These are phyloP conservation scores for Aureobasidium sp. DNA, from an alignment of 2,329 filamentous ascomycete genomes.

Conservation along the genomic window DNA sequence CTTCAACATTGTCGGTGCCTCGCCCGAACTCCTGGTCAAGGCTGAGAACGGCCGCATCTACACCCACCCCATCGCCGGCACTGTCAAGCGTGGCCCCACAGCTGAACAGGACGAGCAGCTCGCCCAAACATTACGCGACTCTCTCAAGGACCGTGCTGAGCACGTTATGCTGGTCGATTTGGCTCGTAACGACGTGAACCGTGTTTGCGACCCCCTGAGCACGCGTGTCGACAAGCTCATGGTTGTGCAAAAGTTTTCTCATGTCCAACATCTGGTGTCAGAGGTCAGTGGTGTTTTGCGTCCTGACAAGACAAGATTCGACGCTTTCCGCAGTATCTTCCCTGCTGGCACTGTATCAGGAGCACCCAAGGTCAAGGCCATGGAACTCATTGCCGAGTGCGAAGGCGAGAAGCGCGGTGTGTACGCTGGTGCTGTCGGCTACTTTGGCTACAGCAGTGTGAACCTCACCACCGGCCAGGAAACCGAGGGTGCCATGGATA, in stretches of 20 bases:
- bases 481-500: slow-evolving; percentile 84
- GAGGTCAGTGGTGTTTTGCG: slow-evolving; percentile 90
- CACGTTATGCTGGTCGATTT: slow-evolving; percentile 98
- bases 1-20: slow-evolving; percentile 93
- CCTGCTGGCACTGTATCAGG: slow-evolving; percentile 93
- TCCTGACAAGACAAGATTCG: slow-evolving; percentile 77
- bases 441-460: slow-evolving; percentile 80
- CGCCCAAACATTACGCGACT: slow-evolving; percentile 66
- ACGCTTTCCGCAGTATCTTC: slow-evolving; percentile 90
- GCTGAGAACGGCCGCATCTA: slow-evolving; percentile 79
- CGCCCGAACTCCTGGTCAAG: slow-evolving; percentile 90
- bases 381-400: slow-evolving; percentile 93
- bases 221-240: slow-evolving; percentile 90
- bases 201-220: slow-evolving; percentile 82
- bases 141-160: slow-evolving; percentile 84
- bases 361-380: slow-evolving; percentile 89
- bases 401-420: slow-evolving; percentile 91
- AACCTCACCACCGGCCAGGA: slow-evolving; percentile 49
- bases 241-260: slow-evolving; percentile 89
- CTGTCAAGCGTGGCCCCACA: slow-evolving; percentile 76
- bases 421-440: slow-evolving; percentile 92
- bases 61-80: slow-evolving; percentile 94
- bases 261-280: slow-evolving; percentile 94
- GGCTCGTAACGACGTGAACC: slow-evolving; percentile 92
- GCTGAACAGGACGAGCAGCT: slow-evolving; percentile 73